These are phyloP conservation scores for Irpex rosettiformis DNA, from an alignment of 1,284 basidiomycete genomes.

Conservation along the genomic window DNA sequence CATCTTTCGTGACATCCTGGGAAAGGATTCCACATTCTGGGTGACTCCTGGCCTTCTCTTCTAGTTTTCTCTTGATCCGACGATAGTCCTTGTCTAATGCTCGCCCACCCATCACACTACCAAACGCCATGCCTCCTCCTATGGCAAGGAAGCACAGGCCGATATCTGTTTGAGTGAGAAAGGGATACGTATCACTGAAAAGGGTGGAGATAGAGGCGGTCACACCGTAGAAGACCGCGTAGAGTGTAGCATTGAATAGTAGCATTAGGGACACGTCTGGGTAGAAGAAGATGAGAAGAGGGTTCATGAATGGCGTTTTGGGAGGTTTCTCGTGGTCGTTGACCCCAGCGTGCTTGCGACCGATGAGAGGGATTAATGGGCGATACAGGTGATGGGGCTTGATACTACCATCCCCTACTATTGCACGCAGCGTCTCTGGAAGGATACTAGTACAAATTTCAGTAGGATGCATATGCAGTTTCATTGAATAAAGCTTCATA, in stretches of 20 bases:
- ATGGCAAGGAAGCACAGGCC: slow-evolving; percentile 71
- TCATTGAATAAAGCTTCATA: slow-evolving; percentile 30
- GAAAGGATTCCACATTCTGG: slow-evolving; percentile 21
- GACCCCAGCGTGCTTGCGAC: slow-evolving; percentile 28
- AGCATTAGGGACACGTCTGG: slow-evolving; percentile 60
- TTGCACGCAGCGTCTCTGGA: slow-evolving; percentile 49
- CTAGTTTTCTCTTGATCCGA: slow-evolving; percentile 32
- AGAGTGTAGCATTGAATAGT: slow-evolving; percentile 54
- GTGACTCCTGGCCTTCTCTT: slow-evolving; percentile 20
- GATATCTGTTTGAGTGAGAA: slow-evolving; percentile 56
- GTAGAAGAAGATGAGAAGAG: slow-evolving; percentile 54
- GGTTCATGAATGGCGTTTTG: slow-evolving; percentile 45
- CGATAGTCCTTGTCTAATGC: slow-evolving; percentile 57
- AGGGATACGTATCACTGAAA: slow-evolving; percentile 56
- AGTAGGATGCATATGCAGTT: not conserved
- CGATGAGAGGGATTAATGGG: slow-evolving; percentile 55
- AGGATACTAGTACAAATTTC: slow-evolving; percentile 30
- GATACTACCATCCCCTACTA: slow-evolving; percentile 59
- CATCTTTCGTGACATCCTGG: slow-evolving; percentile 29
- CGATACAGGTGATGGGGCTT: slow-evolving; percentile 42
- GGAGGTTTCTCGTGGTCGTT: slow-evolving; percentile 26
- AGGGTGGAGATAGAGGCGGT: slow-evolving; percentile 63
- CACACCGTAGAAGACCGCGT: slow-evolving; percentile 63
- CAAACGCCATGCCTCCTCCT: slow-evolving; percentile 55
- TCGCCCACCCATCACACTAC: slow-evolving; percentile 45